Evolutionary conservation across 345 rosid genomes (phyloP), one percentile per base, ranked within the genome.

Genomic region (Abelmoschus esculentus): DNA sequence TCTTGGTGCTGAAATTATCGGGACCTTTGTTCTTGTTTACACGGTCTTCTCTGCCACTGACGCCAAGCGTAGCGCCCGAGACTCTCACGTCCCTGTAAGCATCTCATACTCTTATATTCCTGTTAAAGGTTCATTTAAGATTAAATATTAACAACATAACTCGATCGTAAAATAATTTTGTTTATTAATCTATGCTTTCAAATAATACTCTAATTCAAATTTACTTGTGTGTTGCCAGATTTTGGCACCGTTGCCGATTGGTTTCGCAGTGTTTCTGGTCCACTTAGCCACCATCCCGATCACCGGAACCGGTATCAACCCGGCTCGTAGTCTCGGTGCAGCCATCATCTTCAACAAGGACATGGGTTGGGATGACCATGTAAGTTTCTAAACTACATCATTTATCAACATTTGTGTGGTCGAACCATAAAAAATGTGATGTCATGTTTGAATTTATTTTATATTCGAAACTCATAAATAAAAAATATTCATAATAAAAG

Each of bases 231-330:
- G 7, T 29, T 32, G 57, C 19, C 71, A 87, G 91, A 85, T 87
- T 36, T 76, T 87, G 87, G 91, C 91, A 7, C 91, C 91, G 7
- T 69, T 84, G n/a, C 87, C 88, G 5, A 86, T 86, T 22, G 90
- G 90, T 62, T 86, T 86, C 73, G 90, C 90, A 6, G 90, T 86
- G 71, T 86, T 86, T 66, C 70, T 86, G 84, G 90, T 86, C 59
- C 90, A 86, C 77, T 75, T 86, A 79, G 90, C 90, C 15, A 86
- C 88, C 1, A 84, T 86, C 67, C 90, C 90, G 0, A 80, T 86
- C 28, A 86, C 90, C 2, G 87, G 90, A 62, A 86, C 90, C 5
- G 90, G 90, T 5, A 86, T 86, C 19, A 86, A 86, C 87, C 90
- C 90, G 22, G 90, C 90, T 3, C 67, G 90, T 67, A 86, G 90